These are phyloP conservation scores for Hypericum perforatum DNA, from an alignment of 345 rosid species.

Conservation along the genomic window DNA sequence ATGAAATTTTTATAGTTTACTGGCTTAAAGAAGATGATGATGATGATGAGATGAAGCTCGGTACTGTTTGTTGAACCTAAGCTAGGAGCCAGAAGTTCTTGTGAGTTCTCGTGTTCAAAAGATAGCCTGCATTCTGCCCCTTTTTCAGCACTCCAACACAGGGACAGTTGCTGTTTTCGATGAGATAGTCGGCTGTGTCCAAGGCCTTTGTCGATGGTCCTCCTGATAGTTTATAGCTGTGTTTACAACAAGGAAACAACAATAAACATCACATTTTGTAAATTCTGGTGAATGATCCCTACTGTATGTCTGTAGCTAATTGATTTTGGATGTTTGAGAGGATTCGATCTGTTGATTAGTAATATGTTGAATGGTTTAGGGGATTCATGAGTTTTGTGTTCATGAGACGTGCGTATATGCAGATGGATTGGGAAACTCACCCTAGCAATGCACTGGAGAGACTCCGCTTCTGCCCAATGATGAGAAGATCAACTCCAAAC, in stretches of 20 bases:
- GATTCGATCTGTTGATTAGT: too few relatives aligned
- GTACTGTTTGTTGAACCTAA: slow-evolving; percentile 7
- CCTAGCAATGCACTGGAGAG: slow-evolving; percentile 58
- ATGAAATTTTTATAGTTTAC: too few relatives aligned
- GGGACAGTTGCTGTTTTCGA: slow-evolving; percentile 66
- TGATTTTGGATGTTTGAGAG: too few relatives aligned
- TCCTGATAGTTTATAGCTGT: slow-evolving; percentile 38
- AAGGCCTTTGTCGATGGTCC: slow-evolving; percentile 42
- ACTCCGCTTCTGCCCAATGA: slow-evolving; percentile 64
- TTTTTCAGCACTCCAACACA: slow-evolving; percentile 78
- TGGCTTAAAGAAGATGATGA: too few relatives aligned
- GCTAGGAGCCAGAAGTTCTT: slow-evolving; percentile 92
- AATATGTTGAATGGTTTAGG: too few relatives aligned
- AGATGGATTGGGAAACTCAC: slow-evolving; percentile 25
- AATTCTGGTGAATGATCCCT: too few relatives aligned
- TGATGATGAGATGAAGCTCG: too few relatives aligned
- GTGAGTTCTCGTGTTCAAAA: slow-evolving; percentile 74
- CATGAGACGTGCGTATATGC: not conserved
- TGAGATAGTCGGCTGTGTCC: slow-evolving; percentile 76
- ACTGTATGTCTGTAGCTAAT: too few relatives aligned
- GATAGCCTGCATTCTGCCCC: slow-evolving; percentile 79
- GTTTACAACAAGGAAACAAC: not conserved
- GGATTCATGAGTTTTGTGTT: too few relatives aligned
- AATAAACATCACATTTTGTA: not conserved
- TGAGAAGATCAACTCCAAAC: slow-evolving; percentile 46